Percentiles rank a stretch among this genome's conserved stretches.
These are phyloP conservation scores for Rhizophora apiculata DNA, from an alignment of 345 rosid genomes.

Conservation along the genomic window DNA sequence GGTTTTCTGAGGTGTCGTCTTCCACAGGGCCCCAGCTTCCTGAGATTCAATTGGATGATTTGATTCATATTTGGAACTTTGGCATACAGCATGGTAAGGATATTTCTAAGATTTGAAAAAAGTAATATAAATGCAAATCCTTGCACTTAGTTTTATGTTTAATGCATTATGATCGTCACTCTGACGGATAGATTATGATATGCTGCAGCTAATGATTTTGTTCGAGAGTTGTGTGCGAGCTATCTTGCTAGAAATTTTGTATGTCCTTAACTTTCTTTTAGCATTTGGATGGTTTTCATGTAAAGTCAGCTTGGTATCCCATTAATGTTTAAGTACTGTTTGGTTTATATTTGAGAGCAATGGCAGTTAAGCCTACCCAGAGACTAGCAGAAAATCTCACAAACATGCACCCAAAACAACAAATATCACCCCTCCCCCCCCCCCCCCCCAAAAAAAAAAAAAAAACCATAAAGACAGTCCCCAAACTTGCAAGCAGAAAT, in stretches of 20 bases:
- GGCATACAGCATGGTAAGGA: conserved; percentile 57
- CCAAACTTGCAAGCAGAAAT: neutral
- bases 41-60: conserved; percentile 46
- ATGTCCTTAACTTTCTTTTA: conserved; percentile 37
- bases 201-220: conserved; percentile 53
- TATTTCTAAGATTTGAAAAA: conserved; percentile 8
- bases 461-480: neutral
- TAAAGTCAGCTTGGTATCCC: conserved; percentile 1
- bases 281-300: conserved; percentile 12
- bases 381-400: neutral
- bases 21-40: conserved; percentile 27
- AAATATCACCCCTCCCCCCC: too few species aligned
- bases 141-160: conserved; percentile 7
- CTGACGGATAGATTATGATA: conserved; percentile 34
- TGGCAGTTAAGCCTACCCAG: too few species aligned
- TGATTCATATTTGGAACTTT: conserved; percentile 63
- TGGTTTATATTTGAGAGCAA: neutral
- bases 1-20: conserved; percentile 37
- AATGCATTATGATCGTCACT: conserved; percentile 8
- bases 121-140: conserved; percentile 6
- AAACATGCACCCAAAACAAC: neutral
- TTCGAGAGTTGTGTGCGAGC: conserved; percentile 53
- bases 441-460: too few species aligned
- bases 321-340: conserved; percentile 4
- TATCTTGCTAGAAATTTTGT: conserved; percentile 77